Conservation (phyloP, 306 rosid genomes). For the Abrus pulchellus region DNA sequence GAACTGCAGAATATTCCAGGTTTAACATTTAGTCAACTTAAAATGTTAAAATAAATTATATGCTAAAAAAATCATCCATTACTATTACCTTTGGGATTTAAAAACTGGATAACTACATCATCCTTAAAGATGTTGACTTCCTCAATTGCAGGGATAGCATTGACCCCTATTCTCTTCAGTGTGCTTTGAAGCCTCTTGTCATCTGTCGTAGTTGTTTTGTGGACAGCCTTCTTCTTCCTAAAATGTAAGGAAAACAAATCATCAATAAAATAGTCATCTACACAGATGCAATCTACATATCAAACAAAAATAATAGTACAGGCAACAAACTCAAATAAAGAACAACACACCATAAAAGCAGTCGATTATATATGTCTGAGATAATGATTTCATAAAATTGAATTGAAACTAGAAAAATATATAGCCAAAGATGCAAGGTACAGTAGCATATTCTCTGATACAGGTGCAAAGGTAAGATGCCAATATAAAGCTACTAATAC, state of each 20-base stretch:
- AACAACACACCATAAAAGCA: neutral
- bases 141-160: conserved; percentile 91
- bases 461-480: neutral
- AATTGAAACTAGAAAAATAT: neutral
- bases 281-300: neutral
- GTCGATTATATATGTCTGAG: neutral
- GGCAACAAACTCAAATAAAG: neutral
- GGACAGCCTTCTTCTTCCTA: conserved; percentile 98
- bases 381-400: neutral
- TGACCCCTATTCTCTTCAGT: conserved; percentile 93
- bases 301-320: neutral
- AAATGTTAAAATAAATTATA: neutral
- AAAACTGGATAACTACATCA: conserved; percentile 87
- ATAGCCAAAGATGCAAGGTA: neutral
- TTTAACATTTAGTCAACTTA: neutral
- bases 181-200: conserved; percentile 95
- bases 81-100: conserved; percentile 77
- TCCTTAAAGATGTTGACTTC: conserved; percentile 94
- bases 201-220: conserved; percentile 92
- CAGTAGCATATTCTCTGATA: neutral
- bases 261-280: neutral
- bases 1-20: conserved; percentile 64
- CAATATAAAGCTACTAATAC: neutral
- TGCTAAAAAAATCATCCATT: neutral
- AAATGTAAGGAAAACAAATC: conserved; percentile 6